phyloP scores from a whole-genome alignment of 768 basidiomycete genomes.

The Exsudoporus frostii region DNA sequence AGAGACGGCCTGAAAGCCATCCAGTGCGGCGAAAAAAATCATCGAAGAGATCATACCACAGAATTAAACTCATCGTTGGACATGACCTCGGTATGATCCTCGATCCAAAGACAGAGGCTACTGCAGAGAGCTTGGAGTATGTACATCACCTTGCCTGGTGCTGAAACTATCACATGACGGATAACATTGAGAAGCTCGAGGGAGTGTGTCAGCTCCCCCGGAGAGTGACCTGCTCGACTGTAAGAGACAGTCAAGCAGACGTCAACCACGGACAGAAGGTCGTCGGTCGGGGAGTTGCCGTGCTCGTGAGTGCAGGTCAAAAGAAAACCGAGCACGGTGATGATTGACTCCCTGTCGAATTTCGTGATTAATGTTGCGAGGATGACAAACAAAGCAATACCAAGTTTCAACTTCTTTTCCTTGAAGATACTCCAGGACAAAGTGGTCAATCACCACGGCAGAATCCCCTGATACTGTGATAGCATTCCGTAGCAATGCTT shows the following conservation, averaged over 20 bases:
- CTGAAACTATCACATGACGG: slow-evolving; percentile 32
- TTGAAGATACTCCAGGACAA: slow-evolving; percentile 13
- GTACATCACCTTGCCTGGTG: slow-evolving; percentile 28
- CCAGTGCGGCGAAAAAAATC: neutral
- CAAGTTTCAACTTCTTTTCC: slow-evolving; percentile 19
- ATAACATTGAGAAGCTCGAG: slow-evolving; percentile 38
- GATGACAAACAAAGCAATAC: slow-evolving; percentile 8
- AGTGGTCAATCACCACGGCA: slow-evolving; percentile 8
- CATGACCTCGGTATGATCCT: slow-evolving; percentile 42
- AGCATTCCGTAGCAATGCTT: slow-evolving; percentile 32
- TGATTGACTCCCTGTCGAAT: slow-evolving; percentile 20
- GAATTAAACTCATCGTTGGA: slow-evolving; percentile 43
- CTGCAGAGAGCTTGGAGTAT: slow-evolving; percentile 38
- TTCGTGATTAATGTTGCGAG: slow-evolving; percentile 6
- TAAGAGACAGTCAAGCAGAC: slow-evolving; percentile 36
- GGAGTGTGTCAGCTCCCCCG: slow-evolving; percentile 27
- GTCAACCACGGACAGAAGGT: slow-evolving; percentile 31
- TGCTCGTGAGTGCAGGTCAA: slow-evolving; percentile 7
- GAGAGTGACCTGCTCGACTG: slow-evolving; percentile 15
- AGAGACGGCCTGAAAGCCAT: slow-evolving; percentile 23
- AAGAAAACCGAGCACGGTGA: slow-evolving; percentile 17
- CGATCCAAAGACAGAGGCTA: slow-evolving; percentile 51
- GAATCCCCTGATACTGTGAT: slow-evolving; percentile 19
- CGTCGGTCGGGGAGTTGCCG: slow-evolving; percentile 10
- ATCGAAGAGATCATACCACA: slow-evolving; percentile 37